Evolutionary conservation across 345 rosid genomes (phyloP).

Genomic region (thale cress (Arabidopsis thaliana)): DNA sequence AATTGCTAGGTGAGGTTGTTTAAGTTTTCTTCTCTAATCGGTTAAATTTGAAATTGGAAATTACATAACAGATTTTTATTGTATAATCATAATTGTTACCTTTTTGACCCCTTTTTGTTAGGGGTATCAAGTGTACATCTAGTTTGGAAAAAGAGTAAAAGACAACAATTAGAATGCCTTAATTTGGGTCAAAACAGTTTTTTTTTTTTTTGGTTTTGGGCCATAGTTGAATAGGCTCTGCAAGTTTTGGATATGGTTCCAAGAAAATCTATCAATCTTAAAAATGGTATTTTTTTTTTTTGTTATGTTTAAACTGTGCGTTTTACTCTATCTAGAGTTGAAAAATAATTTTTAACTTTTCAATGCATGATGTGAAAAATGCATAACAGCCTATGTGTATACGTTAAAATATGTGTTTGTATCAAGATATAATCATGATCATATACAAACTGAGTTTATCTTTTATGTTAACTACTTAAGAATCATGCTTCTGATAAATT

Average conservation of each 20-base stretch:
- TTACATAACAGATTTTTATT: not conserved
- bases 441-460: not conserved
- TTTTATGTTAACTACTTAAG: not conserved
- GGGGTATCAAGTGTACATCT: not conserved
- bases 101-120: not conserved
- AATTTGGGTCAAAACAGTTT: not conserved
- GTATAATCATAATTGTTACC: not conserved
- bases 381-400: not conserved
- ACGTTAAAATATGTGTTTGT: not conserved
- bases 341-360: not conserved
- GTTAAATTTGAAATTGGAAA: not conserved
- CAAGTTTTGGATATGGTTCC: not conserved
- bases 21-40: not conserved
- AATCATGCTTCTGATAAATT: not conserved
- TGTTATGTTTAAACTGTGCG: not conserved
- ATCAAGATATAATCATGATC: not conserved
- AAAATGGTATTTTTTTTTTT: not conserved
- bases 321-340: not conserved
- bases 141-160: not conserved
- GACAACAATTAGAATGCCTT: not conserved
- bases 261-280: not conserved
- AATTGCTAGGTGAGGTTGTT: not conserved
- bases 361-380: too few relatives aligned
- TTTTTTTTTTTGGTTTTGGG: not conserved
- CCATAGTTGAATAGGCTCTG: not conserved